Evolutionary conservation across 2,329 filamentous ascomycete genomes (phyloP).

Genomic region (Verticillium albo-atrum): DNA sequence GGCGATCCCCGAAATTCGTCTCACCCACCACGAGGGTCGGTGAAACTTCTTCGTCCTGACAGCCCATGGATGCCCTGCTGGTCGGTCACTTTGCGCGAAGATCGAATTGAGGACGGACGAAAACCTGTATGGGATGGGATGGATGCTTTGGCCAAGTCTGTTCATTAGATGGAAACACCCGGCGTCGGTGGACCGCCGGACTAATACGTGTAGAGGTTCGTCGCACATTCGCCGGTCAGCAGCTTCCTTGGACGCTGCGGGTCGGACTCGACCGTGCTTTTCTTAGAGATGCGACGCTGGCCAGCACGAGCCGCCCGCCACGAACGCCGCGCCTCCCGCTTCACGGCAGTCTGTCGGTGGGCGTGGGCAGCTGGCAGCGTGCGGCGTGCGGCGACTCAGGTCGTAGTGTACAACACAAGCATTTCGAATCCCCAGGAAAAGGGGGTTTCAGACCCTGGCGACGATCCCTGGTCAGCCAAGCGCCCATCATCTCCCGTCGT

Average conservation of each 20-base stretch:
- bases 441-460: constrained; percentile 10
- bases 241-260: not conserved
- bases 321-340: not conserved
- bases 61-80: not conserved
- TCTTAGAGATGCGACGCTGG: not conserved
- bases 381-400: no score
- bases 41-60: not conserved
- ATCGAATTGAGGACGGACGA: not conserved
- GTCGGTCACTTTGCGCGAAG: not conserved
- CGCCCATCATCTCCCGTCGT: not conserved
- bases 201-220: not conserved
- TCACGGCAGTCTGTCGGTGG: no score
- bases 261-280: not conserved
- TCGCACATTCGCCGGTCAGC: not conserved
- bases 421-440: not conserved
- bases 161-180: not conserved
- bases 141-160: not conserved
- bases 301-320: not conserved
- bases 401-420: not conserved
- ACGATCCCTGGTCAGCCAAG: constrained; percentile 6
- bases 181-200: not conserved
- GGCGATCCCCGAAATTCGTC: not conserved
- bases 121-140: not conserved
- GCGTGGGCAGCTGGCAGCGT: not conserved
- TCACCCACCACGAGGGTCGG: not conserved